Conservation (phyloP, 768 basidiomycete genomes). For the Trametes maxima region DNA sequence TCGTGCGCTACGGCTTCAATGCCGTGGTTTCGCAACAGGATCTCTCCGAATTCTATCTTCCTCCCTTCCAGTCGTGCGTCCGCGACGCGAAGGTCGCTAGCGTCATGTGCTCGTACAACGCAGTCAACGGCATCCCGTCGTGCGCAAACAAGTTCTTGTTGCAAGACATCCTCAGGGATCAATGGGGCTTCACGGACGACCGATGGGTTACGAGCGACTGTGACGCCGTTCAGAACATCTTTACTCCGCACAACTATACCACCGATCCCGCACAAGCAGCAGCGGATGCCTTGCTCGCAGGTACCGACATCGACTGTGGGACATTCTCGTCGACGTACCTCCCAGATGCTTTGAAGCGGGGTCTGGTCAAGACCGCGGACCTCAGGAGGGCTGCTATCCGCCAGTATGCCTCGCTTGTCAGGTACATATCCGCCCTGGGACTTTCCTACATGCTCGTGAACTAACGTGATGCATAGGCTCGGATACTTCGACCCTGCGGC, state of each 20-base stretch:
- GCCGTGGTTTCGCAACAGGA: constrained; percentile 58
- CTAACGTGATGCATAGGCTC: constrained; percentile 38
- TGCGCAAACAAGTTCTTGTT: constrained; percentile 58
- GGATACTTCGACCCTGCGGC: constrained; percentile 59
- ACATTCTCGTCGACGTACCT: constrained; percentile 48
- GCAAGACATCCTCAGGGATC: constrained; percentile 51
- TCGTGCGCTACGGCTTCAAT: constrained; percentile 51
- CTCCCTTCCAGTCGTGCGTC: constrained; percentile 60
- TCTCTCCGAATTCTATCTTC: constrained; percentile 56
- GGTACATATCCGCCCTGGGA: constrained; percentile 39
- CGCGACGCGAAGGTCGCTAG: constrained; percentile 60
- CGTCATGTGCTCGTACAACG: constrained; percentile 68
- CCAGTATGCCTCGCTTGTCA: constrained; percentile 55
- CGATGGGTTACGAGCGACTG: constrained; percentile 62
- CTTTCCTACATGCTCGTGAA: not conserved
- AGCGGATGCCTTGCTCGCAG: constrained; percentile 46
- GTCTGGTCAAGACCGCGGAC: constrained; percentile 46
- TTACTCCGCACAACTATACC: constrained; percentile 51
- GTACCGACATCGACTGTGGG: constrained; percentile 58
- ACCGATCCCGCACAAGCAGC: constrained; percentile 47
- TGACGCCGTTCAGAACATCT: constrained; percentile 55
- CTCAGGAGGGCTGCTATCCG: constrained; percentile 47
- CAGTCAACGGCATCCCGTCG: constrained; percentile 59
- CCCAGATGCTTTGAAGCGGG: constrained; percentile 50
- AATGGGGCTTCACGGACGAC: constrained; percentile 51